Evolutionary conservation across 2,329 filamentous ascomycete species (phyloP).

Genomic region (Fusarium verrucosum): DNA sequence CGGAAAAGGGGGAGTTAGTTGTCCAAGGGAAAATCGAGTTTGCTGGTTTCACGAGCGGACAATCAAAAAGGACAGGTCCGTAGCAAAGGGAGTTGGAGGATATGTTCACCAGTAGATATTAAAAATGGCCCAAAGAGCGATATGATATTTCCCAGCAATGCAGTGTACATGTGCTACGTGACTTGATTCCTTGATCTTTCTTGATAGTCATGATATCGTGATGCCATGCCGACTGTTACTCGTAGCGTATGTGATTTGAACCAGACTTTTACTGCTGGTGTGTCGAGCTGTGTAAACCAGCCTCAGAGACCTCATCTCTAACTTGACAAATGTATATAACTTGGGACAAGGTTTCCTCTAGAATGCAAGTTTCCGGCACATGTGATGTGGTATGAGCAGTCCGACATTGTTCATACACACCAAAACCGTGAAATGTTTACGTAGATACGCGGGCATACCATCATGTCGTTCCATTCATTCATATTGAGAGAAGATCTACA

Average conservation of each 20-base stretch:
- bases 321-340: too few relatives aligned
- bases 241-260: too few relatives aligned
- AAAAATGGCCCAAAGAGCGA: not conserved
- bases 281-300: too few relatives aligned
- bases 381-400: too few relatives aligned
- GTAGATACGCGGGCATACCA: not conserved
- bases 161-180: not conserved
- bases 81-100: constrained; percentile 13
- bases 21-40: not conserved
- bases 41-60: not conserved
- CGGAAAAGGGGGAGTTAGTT: not conserved
- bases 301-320: too few relatives aligned
- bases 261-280: too few relatives aligned
- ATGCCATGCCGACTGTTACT: not conserved
- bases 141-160: not conserved
- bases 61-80: not conserved
- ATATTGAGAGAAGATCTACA: constrained; percentile 25
- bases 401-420: too few relatives aligned
- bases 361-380: too few relatives aligned
- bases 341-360: too few relatives aligned
- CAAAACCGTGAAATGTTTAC: not conserved
- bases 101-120: constrained; percentile 7
- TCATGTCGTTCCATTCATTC: constrained; percentile 4
- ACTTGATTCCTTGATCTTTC: not conserved
- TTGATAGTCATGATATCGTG: not conserved